phyloP scores from a whole-genome alignment of 345 rosid genomes.

The Corchorus capsularis region DNA sequence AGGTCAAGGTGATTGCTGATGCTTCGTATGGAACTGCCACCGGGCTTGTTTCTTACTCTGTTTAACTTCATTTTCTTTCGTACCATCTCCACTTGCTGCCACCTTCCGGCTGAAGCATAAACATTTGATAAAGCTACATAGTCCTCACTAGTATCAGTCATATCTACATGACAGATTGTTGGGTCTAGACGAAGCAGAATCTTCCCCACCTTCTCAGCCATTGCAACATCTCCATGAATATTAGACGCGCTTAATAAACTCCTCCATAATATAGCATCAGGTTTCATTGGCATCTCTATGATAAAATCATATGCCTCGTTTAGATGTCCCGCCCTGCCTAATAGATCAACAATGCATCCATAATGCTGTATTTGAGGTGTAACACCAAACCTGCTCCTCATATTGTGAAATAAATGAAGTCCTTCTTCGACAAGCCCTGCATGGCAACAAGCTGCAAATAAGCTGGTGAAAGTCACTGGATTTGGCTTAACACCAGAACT shows the following conservation, averaged over 20 bases:
- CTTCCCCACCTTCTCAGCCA: constrained; percentile 52
- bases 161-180: constrained; percentile 16
- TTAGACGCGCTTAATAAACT: constrained; percentile 48
- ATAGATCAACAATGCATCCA: constrained; percentile 39
- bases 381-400: constrained; percentile 34
- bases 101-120: constrained; percentile 54
- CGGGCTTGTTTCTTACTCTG: constrained; percentile 31
- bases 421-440: constrained; percentile 57
- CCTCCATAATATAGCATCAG: constrained; percentile 54
- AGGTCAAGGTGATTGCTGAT: neutral
- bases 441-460: constrained; percentile 62
- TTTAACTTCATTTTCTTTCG: constrained; percentile 41
- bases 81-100: constrained; percentile 53
- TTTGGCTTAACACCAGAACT: constrained; percentile 48
- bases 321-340: constrained; percentile 49
- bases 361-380: constrained; percentile 31
- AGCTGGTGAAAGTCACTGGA: constrained; percentile 59
- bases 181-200: constrained; percentile 39
- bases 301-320: constrained; percentile 51
- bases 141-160: constrained; percentile 38
- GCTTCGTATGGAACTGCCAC: constrained; percentile 21
- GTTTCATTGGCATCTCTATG: constrained; percentile 42
- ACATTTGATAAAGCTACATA: constrained; percentile 60
- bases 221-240: constrained; percentile 48
- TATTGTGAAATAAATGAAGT: constrained; percentile 45